A percentile compares a stretch with the other conserved stretches of the same genome.
phyloP scores from a whole-genome alignment of 768 basidiomycete species.

The Mycena olivaceomarginata region DNA sequence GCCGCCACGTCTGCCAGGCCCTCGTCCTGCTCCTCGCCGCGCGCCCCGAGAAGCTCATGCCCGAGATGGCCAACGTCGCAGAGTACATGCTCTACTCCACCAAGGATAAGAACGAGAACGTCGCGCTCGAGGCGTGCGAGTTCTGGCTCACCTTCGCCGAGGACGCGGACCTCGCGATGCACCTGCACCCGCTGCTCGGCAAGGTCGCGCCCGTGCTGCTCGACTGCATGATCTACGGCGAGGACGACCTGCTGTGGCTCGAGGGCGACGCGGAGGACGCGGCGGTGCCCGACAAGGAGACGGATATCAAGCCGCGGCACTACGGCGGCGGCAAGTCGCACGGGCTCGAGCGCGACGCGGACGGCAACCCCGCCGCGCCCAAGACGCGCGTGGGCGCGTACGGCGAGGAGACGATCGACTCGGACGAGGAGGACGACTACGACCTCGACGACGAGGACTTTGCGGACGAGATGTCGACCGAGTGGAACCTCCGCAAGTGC shows the following conservation, averaged over 20 bases:
- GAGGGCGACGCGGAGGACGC: constrained; percentile 95
- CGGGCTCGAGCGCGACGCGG: constrained; percentile 84
- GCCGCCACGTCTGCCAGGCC: constrained; percentile 96
- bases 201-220: constrained; percentile 96
- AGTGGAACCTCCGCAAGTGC: constrained; percentile 99
- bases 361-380: constrained; percentile 59
- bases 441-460: constrained; percentile 94
- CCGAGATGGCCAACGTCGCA: constrained; percentile 95
- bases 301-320: constrained; percentile 97
- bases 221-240: constrained; percentile 98
- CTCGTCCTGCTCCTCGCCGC: constrained; percentile 95
- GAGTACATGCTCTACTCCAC: constrained; percentile 99
- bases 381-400: constrained; percentile 77
- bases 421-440: constrained; percentile 93
- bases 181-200: constrained; percentile 90
- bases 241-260: constrained; percentile 96
- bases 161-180: constrained; percentile 89
- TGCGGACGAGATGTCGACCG: constrained; percentile 97
- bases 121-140: constrained; percentile 98
- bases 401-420: constrained; percentile 88
- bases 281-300: constrained; percentile 92
- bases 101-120: constrained; percentile 97
- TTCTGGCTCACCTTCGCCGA: constrained; percentile 99
- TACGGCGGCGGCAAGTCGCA: constrained; percentile 89
- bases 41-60: constrained; percentile 96